Percentiles rank a stretch among this genome's conserved stretches.
Conservation (phyloP, 108 stramenopile species). For the Discostella pseudostelligera region DNA sequence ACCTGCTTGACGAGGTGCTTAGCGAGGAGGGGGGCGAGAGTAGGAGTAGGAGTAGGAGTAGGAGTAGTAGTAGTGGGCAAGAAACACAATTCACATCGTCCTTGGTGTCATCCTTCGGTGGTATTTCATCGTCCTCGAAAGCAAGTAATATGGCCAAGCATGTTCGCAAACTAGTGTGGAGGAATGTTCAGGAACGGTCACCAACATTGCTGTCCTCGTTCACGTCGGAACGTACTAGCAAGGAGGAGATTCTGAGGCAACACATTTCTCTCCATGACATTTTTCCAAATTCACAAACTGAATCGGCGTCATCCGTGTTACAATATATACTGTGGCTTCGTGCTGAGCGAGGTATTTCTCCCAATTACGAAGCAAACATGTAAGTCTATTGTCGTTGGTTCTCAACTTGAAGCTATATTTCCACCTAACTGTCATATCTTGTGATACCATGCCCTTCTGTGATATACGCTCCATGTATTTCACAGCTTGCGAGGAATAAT, state of each 20-base stretch:
- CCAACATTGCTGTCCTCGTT: background rate
- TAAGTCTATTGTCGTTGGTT: background rate
- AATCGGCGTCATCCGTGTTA: slow-evolving; percentile 63
- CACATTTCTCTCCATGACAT: slow-evolving; percentile 58
- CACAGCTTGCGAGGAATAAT: slow-evolving; percentile 63
- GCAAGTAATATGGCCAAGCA: background rate
- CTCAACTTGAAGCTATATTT: background rate
- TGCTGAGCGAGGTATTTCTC: slow-evolving; percentile 55
- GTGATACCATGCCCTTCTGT: background rate
- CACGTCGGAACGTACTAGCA: background rate
- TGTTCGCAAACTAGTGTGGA: slow-evolving; percentile 31
- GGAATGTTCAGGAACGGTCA: slow-evolving; percentile 5
- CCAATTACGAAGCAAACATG: slow-evolving; percentile 84
- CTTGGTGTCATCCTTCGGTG: background rate
- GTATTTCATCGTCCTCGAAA: slow-evolving; percentile 5
- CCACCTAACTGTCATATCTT: background rate
- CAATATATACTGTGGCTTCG: slow-evolving; percentile 81
- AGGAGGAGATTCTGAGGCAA: slow-evolving; percentile 8
- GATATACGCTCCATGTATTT: background rate
- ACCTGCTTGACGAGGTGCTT: slow-evolving; percentile 3
- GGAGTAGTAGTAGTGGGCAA: background rate
- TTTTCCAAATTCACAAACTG: slow-evolving; percentile 62
- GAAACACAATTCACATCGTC: background rate
- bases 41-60: background rate
- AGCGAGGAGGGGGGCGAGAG: background rate